These are phyloP conservation scores for Epichloe scottii DNA, from an alignment of 2,329 filamentous ascomycete genomes.

Conservation along the genomic window DNA sequence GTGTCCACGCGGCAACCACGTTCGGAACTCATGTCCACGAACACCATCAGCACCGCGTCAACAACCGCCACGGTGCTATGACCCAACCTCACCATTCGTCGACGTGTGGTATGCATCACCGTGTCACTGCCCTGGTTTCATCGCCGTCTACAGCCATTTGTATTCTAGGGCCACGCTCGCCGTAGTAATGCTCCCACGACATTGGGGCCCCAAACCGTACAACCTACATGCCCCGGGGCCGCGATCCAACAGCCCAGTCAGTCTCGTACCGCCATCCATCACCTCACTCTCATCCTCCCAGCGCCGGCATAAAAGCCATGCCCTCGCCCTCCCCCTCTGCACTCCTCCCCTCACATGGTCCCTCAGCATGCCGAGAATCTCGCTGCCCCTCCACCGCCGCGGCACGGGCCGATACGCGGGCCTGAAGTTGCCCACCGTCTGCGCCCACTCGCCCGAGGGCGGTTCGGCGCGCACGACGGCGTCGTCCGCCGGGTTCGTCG, in stretches of 20 bases:
- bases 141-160: not conserved
- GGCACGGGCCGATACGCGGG: constrained; percentile 89
- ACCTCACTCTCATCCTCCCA: not conserved
- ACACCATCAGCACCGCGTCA: too few species aligned
- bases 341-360: constrained; percentile 60
- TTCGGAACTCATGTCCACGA: too few species aligned
- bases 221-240: too few species aligned
- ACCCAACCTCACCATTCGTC: too few species aligned
- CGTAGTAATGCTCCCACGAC: not conserved
- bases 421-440: constrained; percentile 90
- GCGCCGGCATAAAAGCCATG: constrained; percentile 47
- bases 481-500: constrained; percentile 21
- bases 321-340: constrained; percentile 28
- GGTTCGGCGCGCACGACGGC: constrained; percentile 22
- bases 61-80: too few species aligned
- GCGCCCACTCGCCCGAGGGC: constrained; percentile 73
- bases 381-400: constrained; percentile 68
- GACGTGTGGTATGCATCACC: too few species aligned
- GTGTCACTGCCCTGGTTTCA: too few species aligned
- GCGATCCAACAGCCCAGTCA: too few species aligned
- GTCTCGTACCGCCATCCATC: too few species aligned
- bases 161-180: not conserved
- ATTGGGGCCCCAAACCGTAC: too few species aligned
- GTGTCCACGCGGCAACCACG: too few species aligned
- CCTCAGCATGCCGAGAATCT: constrained; percentile 64